A percentile compares a stretch with the other conserved stretches of the same genome.
phyloP scores from a whole-genome alignment of 2,329 filamentous ascomycete species.

The Helotiales sp. region DNA sequence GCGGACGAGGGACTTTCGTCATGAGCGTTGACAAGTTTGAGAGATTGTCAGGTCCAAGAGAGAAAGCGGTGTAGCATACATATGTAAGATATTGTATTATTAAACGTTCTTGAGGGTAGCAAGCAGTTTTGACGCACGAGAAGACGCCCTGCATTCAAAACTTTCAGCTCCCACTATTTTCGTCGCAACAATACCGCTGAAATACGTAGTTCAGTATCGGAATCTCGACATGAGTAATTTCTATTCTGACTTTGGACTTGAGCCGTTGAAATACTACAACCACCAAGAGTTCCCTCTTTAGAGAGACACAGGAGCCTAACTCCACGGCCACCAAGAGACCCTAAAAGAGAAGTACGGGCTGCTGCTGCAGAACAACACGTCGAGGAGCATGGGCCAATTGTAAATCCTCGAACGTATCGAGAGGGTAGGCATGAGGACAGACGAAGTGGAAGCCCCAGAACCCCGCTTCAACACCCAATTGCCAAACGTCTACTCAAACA shows the following conservation, averaged over 20 bases:
- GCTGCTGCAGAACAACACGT: background rate
- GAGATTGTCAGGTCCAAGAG: slow-evolving; percentile 60
- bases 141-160: too few relatives aligned
- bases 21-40: slow-evolving; percentile 75
- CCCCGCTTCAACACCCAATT: background rate
- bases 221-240: too few relatives aligned
- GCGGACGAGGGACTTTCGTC: slow-evolving; percentile 76
- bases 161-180: too few relatives aligned
- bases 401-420: background rate
- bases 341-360: background rate
- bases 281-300: too few relatives aligned
- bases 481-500: background rate
- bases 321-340: background rate
- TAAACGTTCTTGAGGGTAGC: background rate
- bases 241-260: too few relatives aligned
- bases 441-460: slow-evolving; percentile 1
- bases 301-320: too few relatives aligned
- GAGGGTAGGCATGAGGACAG: background rate
- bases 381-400: background rate
- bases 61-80: slow-evolving; percentile 31
- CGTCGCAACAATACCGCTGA: too few relatives aligned
- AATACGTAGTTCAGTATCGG: too few relatives aligned
- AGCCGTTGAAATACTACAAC: too few relatives aligned
- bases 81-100: background rate
- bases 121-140: too few relatives aligned